Percentiles rank a stretch among this genome's conserved stretches.
Evolutionary conservation across 129 eudicot species (phyloP).

Genomic region (Escallonia rubra): DNA sequence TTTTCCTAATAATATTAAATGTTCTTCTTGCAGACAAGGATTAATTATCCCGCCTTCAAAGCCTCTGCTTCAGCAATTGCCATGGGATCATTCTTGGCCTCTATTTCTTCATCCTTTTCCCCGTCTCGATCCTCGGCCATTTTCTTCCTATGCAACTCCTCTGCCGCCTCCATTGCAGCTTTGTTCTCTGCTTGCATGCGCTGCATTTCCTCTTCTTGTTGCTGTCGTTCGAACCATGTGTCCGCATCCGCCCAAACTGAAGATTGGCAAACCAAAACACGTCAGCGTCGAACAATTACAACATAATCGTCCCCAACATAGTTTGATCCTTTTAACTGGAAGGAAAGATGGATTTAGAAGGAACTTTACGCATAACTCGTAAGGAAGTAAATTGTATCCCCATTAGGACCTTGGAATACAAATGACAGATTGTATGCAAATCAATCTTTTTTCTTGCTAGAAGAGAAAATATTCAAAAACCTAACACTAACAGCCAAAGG

Average conservation of each 20-base stretch:
- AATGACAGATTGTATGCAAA: not conserved
- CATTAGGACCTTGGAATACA: not conserved
- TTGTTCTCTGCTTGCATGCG: slow-evolving; percentile 64
- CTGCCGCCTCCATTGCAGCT: slow-evolving; percentile 68
- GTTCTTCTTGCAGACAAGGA: not conserved
- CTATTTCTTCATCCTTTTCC: slow-evolving; percentile 67
- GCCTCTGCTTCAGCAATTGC: slow-evolving; percentile 58
- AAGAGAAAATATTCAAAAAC: not conserved
- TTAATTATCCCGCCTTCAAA: slow-evolving; percentile 39
- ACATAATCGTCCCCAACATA: not conserved
- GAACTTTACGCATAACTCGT: too few species aligned
- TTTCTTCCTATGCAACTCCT: slow-evolving; percentile 75
- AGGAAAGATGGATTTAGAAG: too few species aligned
- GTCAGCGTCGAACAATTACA: not conserved
- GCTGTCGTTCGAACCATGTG: slow-evolving; percentile 89
- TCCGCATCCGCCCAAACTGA: slow-evolving; percentile 98
- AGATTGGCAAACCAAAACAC: slow-evolving; percentile 6
- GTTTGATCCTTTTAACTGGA: too few species aligned
- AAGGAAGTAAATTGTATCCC: too few species aligned
- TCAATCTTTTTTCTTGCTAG: too few species aligned
- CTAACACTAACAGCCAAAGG: too few species aligned
- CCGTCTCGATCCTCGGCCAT: slow-evolving; percentile 76
- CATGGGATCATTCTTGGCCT: slow-evolving; percentile 60
- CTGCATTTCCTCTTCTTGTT: slow-evolving; percentile 84
- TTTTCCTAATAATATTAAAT: not conserved